Evolutionary conservation across 495 filamentous ascomycete genomes (phyloP), one percentile per base, ranked within the genome.

Genomic region (Tuber aestivum): DNA sequence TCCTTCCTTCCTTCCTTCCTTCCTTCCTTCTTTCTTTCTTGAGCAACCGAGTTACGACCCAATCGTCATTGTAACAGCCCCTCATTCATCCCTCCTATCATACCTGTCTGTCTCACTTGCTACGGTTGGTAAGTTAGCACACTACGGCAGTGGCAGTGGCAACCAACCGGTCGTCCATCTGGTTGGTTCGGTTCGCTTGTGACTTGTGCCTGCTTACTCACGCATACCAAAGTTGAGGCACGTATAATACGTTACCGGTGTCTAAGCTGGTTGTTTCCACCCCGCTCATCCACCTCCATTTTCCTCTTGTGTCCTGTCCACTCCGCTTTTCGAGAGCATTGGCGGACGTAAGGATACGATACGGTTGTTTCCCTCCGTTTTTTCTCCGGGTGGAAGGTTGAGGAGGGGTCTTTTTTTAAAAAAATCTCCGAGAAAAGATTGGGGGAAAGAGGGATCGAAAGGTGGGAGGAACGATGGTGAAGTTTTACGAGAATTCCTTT

Each of bases 401-500:
- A 2, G 8, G 23, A 27, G 5, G 8, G 48, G 23, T 12, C 27
- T 56, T n/a, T 56, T 27, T 27, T 27, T 27, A 8, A 45, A n/a
- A n/a, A n/a, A n/a, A n/a, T n/a, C n/a, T n/a, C n/a, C n/a, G n/a
- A n/a, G n/a, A 5, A 45, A 45, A 21, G 1, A 50, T 50, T 50
- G 32, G 18, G 21, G 35, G n/a, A 32, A 14, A 35, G n/a, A 41
- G 38, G 0, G 65, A 56, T 56, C 8, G 48, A 10, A n/a, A n/a
- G 23, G 69, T 12, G 42, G n/a, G 23, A 71, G 41, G 65, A 74
- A 78, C 75, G 61, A 94, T 89, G 87, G 93, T 95, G 83, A 94
- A 94, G 85, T 93, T 94, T 86, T 94, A 95, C 87, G 92, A 94
- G 83, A 93, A 90, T 83, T 89, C 88, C 83, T 95, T 92, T 84